phyloP scores from a whole-genome alignment of 441 rosid species.

The Geranium incanum region DNA sequence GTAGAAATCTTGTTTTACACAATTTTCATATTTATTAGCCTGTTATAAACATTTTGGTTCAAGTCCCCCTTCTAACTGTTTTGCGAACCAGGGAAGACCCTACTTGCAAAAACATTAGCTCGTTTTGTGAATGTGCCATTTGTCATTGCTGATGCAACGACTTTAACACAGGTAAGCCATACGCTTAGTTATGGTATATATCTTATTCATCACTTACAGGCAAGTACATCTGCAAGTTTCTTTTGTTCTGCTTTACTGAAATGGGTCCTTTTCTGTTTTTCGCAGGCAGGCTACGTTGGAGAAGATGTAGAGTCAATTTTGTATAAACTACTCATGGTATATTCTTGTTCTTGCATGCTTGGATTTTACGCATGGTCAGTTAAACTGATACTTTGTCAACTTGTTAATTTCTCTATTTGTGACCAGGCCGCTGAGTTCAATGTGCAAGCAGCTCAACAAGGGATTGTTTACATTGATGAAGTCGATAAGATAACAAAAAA shows the following conservation, averaged over 20 bases:
- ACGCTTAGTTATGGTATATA: slow-evolving; percentile 7
- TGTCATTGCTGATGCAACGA: slow-evolving; percentile 94
- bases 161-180: slow-evolving; percentile 70
- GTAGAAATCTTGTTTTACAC: slow-evolving; percentile 15
- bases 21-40: not conserved
- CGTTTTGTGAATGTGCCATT: slow-evolving; percentile 93
- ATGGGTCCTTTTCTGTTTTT: slow-evolving; percentile 12
- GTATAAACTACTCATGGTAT: slow-evolving; percentile 74
- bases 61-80: slow-evolving; percentile 24
- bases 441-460: slow-evolving; percentile 95
- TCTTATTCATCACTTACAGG: not conserved
- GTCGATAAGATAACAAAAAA: slow-evolving; percentile 92
- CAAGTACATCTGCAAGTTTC: not conserved
- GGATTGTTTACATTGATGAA: slow-evolving; percentile 93
- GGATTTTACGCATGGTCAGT: not conserved
- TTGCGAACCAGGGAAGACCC: slow-evolving; percentile 71
- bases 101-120: slow-evolving; percentile 90
- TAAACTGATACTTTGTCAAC: not conserved
- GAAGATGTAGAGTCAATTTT: slow-evolving; percentile 95
- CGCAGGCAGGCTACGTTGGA: slow-evolving; percentile 94
- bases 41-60: not conserved
- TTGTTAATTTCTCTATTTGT: slow-evolving; percentile 14
- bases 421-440: slow-evolving; percentile 76
- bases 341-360: slow-evolving; percentile 13
- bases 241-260: slow-evolving; percentile 12